Conservation (phyloP, 2,329 filamentous ascomycete genomes). For the Cladosporium sp. region DNA sequence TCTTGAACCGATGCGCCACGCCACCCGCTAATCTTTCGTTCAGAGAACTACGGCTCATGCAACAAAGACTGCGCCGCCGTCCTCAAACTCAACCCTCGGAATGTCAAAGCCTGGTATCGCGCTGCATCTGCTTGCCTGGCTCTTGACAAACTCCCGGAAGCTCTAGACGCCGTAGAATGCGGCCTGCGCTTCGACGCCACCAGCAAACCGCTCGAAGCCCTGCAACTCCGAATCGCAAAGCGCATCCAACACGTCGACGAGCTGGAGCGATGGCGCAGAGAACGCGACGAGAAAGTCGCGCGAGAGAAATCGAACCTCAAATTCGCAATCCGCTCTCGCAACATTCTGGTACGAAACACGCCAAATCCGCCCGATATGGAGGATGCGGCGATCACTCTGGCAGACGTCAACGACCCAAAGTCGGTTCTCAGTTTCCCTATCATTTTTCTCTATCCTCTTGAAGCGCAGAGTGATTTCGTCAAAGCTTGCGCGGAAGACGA, state of each 20-base stretch:
- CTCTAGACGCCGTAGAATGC: conserved; percentile 70
- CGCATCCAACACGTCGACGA: conserved; percentile 55
- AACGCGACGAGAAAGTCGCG: conserved; percentile 52
- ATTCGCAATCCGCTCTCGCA: conserved; percentile 60
- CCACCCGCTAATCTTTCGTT: conserved; percentile 17
- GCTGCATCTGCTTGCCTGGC: conserved; percentile 73
- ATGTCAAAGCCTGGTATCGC: conserved; percentile 89
- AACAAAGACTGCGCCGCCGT: conserved; percentile 79
- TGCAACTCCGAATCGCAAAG: conserved; percentile 61
- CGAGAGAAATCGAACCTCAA: conserved; percentile 52
- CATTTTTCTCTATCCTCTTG: conserved; percentile 78
- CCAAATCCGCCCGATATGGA: conserved; percentile 78
- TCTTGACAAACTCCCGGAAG: conserved; percentile 74
- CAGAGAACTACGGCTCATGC: conserved; percentile 80
- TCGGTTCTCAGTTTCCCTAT: conserved; percentile 72
- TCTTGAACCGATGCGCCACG: conserved; percentile 6
- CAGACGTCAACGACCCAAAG: conserved; percentile 67
- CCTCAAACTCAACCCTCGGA: conserved; percentile 71
- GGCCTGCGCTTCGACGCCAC: conserved; percentile 68
- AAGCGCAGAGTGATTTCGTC: conserved; percentile 83
- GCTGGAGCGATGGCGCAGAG: conserved; percentile 53
- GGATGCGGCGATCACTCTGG: conserved; percentile 68
- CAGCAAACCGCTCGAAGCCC: conserved; percentile 62
- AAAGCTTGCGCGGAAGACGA: conserved; percentile 80
- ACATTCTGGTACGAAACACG: conserved; percentile 64